Conservation (phyloP, 2,329 filamentous ascomycete species). For the Paraphaeosphaeria minitans region DNA sequence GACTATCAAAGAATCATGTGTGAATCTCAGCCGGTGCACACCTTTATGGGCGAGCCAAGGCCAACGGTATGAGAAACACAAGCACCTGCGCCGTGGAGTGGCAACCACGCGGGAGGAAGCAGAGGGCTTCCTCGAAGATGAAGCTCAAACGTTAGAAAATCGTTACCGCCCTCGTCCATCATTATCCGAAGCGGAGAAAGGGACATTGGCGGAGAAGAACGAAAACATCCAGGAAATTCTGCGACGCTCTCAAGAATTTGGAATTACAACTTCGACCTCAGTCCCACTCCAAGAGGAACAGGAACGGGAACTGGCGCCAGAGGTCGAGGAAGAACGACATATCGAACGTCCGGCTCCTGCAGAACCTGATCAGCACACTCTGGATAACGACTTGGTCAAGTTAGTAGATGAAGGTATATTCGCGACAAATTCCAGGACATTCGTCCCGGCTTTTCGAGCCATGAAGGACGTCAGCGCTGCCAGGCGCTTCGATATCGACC, state of each 20-base stretch:
- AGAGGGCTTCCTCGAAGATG: slow-evolving; percentile 59
- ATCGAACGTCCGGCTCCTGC: slow-evolving; percentile 55
- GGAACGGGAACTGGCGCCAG: slow-evolving; percentile 69
- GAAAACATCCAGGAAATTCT: slow-evolving; percentile 28
- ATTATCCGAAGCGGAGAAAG: not conserved
- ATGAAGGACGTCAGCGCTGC: slow-evolving; percentile 52
- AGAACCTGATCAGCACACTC: slow-evolving; percentile 46
- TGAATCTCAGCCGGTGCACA: slow-evolving; percentile 56
- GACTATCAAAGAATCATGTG: slow-evolving; percentile 63
- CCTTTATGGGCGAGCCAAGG: slow-evolving; percentile 68
- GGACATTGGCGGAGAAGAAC: slow-evolving; percentile 21
- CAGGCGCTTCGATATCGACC: slow-evolving; percentile 32
- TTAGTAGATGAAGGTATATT: slow-evolving; percentile 49
- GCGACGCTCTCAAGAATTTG: slow-evolving; percentile 28
- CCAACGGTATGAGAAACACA: slow-evolving; percentile 53
- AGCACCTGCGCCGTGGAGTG: slow-evolving; percentile 39
- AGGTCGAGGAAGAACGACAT: slow-evolving; percentile 66
- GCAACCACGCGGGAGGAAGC: slow-evolving; percentile 38
- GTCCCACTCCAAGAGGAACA: slow-evolving; percentile 66
- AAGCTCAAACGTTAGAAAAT: slow-evolving; percentile 58
- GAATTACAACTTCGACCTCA: slow-evolving; percentile 36
- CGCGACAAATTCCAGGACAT: slow-evolving; percentile 41
- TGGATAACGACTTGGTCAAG: slow-evolving; percentile 52
- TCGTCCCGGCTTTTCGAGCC: slow-evolving; percentile 54
- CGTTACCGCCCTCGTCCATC: slow-evolving; percentile 55